phyloP scores from a whole-genome alignment of 2,329 filamentous ascomycete genomes.

The Talaromyces atroroseus region DNA sequence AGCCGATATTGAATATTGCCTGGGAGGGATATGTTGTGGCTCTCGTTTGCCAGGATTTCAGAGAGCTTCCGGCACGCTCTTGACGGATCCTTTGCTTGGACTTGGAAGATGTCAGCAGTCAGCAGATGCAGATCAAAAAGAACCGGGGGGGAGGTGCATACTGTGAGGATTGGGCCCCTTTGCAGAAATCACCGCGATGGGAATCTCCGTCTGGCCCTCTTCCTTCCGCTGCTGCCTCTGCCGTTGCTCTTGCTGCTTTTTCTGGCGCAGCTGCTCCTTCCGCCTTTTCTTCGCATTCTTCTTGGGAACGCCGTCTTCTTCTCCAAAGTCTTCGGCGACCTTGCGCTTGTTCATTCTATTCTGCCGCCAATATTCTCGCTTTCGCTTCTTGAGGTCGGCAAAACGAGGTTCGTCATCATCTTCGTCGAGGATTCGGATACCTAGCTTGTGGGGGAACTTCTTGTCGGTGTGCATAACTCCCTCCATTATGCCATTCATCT shows the following conservation, averaged over 20 bases:
- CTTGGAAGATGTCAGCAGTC: conserved; percentile 27
- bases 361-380: conserved; percentile 57
- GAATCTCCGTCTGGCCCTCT: conserved; percentile 24
- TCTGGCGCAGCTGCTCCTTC: conserved; percentile 26
- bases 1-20: conserved; percentile 44
- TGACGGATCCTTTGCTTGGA: conserved; percentile 43
- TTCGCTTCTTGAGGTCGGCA: conserved; percentile 58
- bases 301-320: conserved; percentile 30
- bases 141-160: conserved; percentile 23
- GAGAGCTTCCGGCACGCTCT: conserved; percentile 36
- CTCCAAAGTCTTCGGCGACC: conserved; percentile 6
- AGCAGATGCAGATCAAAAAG: background rate
- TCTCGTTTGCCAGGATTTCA: conserved; percentile 46
- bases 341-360: conserved; percentile 39
- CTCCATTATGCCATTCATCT: conserved; percentile 56
- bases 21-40: conserved; percentile 43
- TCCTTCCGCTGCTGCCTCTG: conserved; percentile 27
- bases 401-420: conserved; percentile 42
- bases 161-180: conserved; percentile 38
- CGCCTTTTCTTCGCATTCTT: conserved; percentile 32
- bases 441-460: conserved; percentile 47
- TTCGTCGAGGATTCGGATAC: conserved; percentile 51
- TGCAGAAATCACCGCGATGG: conserved; percentile 19
- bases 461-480: conserved; percentile 64
- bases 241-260: conserved; percentile 24